Base-by-base conservation (phyloP, 805 yeast species). In the Ogataea saltuana region DNA sequence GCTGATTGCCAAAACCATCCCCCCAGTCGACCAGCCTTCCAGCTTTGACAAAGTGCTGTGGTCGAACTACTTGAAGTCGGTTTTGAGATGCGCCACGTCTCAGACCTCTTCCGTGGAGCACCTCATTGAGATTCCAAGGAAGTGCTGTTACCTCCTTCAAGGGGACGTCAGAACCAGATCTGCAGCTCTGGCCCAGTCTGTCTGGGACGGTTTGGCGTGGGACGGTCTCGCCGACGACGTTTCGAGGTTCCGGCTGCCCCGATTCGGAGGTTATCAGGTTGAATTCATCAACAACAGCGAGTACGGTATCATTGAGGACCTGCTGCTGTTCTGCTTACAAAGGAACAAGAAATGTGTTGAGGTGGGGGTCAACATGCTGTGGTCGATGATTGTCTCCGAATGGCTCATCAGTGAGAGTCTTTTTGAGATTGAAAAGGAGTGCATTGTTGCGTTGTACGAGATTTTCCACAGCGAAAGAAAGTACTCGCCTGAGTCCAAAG, bases 191-290 rank as follows among this genome's bases (percentile, higher is more conserved):
- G 53, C 88, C 10, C 69, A 72, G 43, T 74, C 71, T 41, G 72
- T 79, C n/a, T 88, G 97, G 97, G 82, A 81, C 48, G 67, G 75
- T 10, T 69, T 88, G 39, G 93, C 88, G 15, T 74, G 81, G 78
- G 77, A 76, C 10, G 73, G 81, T 3, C 61, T 74, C 18, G 71
- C 72, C 15, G 81, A 76, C 22, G 85, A 80, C 50, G 56, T 67
- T 21, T 63, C 58, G 3, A 65, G 87, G 48, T 87, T 83, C 64
- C 83, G 81, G 39, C 59, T 87, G 33, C 70, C 68, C 31, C 70
- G 70, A 51, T 76, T 81, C 49, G 86, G 90, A 30, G 89, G 90
- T 0, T 80, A 74, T 53, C 96, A 88, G 61, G 78, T 75, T 25
- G 80, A 76, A 53, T 77, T 87, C 47, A 72, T 82, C 26, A 69